phyloP scores from a whole-genome alignment of 2,329 filamentous ascomycete species.

The Beauveria pseudobassiana region DNA sequence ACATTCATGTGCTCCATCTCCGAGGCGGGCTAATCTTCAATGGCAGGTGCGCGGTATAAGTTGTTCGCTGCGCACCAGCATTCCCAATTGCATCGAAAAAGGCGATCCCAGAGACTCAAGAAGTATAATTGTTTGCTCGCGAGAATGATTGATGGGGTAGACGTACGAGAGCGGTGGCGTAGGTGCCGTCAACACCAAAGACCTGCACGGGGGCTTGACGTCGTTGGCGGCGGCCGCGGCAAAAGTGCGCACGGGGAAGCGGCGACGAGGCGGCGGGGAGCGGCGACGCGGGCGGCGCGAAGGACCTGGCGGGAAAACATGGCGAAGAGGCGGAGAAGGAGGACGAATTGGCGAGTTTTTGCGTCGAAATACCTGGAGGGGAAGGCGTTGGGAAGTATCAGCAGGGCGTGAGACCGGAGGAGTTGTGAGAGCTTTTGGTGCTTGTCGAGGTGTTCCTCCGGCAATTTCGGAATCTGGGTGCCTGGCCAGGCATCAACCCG shows the following conservation, averaged over 20 bases:
- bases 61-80: background rate
- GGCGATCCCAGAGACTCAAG: background rate
- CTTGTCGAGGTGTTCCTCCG: constrained; percentile 26
- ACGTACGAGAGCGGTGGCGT: constrained; percentile 95
- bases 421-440: constrained; percentile 23
- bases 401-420: background rate
- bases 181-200: constrained; percentile 95
- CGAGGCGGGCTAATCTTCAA: background rate
- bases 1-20: background rate
- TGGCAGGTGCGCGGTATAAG: background rate
- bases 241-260: constrained; percentile 63
- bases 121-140: too few relatives aligned
- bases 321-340: constrained; percentile 18
- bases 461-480: constrained; percentile 36
- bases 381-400: background rate
- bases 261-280: constrained; percentile 48
- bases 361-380: constrained; percentile 18
- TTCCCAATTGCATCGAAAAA: background rate
- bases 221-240: constrained; percentile 63
- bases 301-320: constrained; percentile 56
- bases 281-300: constrained; percentile 48
- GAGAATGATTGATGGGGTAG: background rate
- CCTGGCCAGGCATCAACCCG: constrained; percentile 35
- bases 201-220: constrained; percentile 77
- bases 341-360: constrained; percentile 17